These are phyloP conservation scores for Kodamaea anthophila DNA, from an alignment of 1,139 yeast species.

Conservation along the genomic window DNA sequence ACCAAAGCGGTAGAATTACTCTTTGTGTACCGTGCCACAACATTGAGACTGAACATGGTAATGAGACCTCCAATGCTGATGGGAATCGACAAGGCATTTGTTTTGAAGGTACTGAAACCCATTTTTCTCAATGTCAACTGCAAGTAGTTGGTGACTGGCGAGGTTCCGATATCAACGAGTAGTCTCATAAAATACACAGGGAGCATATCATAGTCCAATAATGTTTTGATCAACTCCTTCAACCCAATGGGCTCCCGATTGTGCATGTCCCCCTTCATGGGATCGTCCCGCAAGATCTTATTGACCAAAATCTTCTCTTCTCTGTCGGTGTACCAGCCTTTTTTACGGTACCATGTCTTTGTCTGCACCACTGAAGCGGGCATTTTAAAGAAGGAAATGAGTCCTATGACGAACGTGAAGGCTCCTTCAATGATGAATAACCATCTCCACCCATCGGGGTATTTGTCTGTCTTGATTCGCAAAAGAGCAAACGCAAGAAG, in stretches of 20 bases:
- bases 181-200: conserved; percentile 18
- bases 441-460: conserved; percentile 28
- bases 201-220: conserved; percentile 20
- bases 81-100: conserved; percentile 18
- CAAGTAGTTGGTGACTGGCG: conserved; percentile 13
- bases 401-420: conserved; percentile 24
- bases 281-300: conserved; percentile 27
- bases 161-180: conserved; percentile 12
- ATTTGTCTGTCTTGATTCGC: conserved; percentile 11
- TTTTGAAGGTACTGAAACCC: conserved; percentile 16
- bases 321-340: conserved; percentile 34
- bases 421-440: conserved; percentile 31
- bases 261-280: conserved; percentile 29
- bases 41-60: conserved; percentile 12
- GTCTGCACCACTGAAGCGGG: conserved; percentile 31
- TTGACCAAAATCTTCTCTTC: conserved; percentile 30
- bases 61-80: conserved; percentile 12
- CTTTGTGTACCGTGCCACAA: conserved; percentile 10
- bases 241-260: conserved; percentile 24
- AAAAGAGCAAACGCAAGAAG: conserved; percentile 28
- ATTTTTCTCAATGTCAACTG: conserved; percentile 13
- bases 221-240: conserved; percentile 15
- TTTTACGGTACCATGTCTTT: conserved; percentile 19
- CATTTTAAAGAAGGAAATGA: conserved; percentile 26
- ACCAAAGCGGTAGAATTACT: conserved; percentile 11